These are phyloP conservation scores for Silene conica DNA, from an alignment of 148 eudicot genomes.

Conservation along the genomic window DNA sequence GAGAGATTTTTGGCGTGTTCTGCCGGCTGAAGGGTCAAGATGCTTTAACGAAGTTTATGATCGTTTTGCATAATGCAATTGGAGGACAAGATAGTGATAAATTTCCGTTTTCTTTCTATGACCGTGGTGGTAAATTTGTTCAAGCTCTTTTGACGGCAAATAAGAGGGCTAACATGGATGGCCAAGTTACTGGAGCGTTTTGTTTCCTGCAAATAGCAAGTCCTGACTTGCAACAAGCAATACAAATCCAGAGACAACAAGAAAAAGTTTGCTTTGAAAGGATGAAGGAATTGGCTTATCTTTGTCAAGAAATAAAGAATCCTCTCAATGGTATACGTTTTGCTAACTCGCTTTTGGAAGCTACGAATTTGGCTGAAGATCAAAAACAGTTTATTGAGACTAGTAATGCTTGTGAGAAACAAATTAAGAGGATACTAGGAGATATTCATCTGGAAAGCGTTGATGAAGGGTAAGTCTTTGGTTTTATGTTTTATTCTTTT, in stretches of 20 bases:
- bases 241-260: conserved; percentile 64
- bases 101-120: conserved; percentile 72
- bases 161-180: conserved; percentile 70
- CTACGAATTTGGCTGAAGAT: conserved; percentile 63
- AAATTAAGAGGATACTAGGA: conserved; percentile 64
- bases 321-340: conserved; percentile 79
- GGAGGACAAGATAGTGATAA: conserved; percentile 74
- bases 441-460: conserved; percentile 70
- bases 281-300: conserved; percentile 82
- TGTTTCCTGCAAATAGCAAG: conserved; percentile 89
- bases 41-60: conserved; percentile 84
- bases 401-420: conserved; percentile 76
- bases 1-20: conserved; percentile 75
- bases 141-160: conserved; percentile 86
- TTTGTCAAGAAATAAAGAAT: conserved; percentile 75
- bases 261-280: conserved; percentile 50
- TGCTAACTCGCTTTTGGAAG: conserved; percentile 68
- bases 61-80: conserved; percentile 77
- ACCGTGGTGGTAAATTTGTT: conserved; percentile 59
- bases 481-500: background rate
- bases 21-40: conserved; percentile 81
- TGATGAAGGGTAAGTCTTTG: conserved; percentile 61
- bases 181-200: conserved; percentile 70
- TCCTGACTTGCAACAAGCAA: conserved; percentile 77
- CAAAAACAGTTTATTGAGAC: conserved; percentile 85